These are phyloP conservation scores for Podaxis carcinomalis DNA, from an alignment of 768 basidiomycete genomes.

Conservation along the genomic window DNA sequence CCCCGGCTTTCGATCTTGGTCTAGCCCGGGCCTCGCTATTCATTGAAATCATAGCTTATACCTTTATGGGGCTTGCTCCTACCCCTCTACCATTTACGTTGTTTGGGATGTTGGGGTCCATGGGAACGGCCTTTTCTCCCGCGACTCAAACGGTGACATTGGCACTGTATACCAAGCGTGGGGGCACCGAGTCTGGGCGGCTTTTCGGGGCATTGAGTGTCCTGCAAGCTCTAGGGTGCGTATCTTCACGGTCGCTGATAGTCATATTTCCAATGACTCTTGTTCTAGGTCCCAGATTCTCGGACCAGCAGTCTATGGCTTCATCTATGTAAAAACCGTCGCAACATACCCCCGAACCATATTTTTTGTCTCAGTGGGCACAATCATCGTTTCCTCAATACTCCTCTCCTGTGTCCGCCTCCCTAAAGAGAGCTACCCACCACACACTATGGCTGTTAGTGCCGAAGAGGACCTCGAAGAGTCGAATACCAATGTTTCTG, in stretches of 20 bases:
- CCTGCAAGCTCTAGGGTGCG: slow-evolving; percentile 60
- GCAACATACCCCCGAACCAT: slow-evolving; percentile 64
- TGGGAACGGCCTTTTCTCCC: slow-evolving; percentile 62
- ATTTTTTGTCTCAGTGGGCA: slow-evolving; percentile 51
- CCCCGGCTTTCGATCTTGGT: slow-evolving; percentile 61
- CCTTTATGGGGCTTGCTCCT: slow-evolving; percentile 43
- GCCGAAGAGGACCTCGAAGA: not conserved
- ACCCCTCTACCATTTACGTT: slow-evolving; percentile 47
- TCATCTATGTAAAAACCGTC: slow-evolving; percentile 69
- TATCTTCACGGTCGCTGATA: not conserved
- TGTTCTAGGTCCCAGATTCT: slow-evolving; percentile 55
- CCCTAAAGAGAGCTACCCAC: slow-evolving; percentile 13
- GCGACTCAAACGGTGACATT: slow-evolving; percentile 70
- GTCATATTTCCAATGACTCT: not conserved
- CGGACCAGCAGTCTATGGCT: slow-evolving; percentile 69
- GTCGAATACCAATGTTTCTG: not conserved
- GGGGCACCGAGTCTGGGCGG: slow-evolving; percentile 60
- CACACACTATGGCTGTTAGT: not conserved
- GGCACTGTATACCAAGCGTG: slow-evolving; percentile 52
- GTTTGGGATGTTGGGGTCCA: slow-evolving; percentile 44
- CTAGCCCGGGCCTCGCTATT: slow-evolving; percentile 60
- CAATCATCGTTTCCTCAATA: slow-evolving; percentile 36
- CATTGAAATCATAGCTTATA: slow-evolving; percentile 50
- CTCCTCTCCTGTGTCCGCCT: slow-evolving; percentile 46
- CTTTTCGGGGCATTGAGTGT: slow-evolving; percentile 83